phyloP scores from a whole-genome alignment of 2,329 filamentous ascomycete species.

The Microdochium nivale region DNA sequence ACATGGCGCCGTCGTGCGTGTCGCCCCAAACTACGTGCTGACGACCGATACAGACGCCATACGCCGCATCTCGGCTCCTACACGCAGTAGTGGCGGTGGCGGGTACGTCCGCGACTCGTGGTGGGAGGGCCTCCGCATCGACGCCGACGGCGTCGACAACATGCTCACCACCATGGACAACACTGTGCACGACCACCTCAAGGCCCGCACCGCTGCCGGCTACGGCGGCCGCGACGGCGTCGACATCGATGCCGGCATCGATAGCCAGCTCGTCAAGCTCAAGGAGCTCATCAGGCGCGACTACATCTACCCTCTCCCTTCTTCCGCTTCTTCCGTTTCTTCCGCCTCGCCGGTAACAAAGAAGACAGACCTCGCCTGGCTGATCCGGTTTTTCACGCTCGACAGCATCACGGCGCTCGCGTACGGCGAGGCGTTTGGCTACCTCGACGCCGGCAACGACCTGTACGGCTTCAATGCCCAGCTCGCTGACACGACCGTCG shows the following conservation, averaged over 20 bases:
- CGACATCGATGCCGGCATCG: constrained; percentile 9
- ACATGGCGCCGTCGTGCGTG: constrained; percentile 9
- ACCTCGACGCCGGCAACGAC: constrained; percentile 13
- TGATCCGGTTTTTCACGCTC: constrained; percentile 11
- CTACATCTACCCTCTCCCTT: constrained; percentile 6
- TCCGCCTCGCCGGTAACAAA: background rate
- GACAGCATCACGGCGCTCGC: constrained; percentile 17
- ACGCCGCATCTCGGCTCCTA: constrained; percentile 5
- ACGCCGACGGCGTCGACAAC: constrained; percentile 1
- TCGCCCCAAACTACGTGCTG: constrained; percentile 14
- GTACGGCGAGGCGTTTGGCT: constrained; percentile 17
- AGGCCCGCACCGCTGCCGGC: constrained; percentile 10
- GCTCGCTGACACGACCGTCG: constrained; percentile 5
- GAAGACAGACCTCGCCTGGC: constrained; percentile 7
- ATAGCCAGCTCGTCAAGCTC: constrained; percentile 9
- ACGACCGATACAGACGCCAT: constrained; percentile 12
- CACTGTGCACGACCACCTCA: constrained; percentile 11
- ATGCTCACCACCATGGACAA: constrained; percentile 1
- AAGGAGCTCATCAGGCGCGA: constrained; percentile 9
- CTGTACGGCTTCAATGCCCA: constrained; percentile 11
- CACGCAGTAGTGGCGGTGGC: background rate
- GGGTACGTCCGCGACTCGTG: constrained; percentile 2
- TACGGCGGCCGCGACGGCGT: constrained; percentile 12
- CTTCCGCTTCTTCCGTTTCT: background rate
- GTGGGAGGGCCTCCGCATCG: constrained; percentile 1